Conservation (phyloP, 1,284 basidiomycete genomes). For the Amylostereum chailletii region DNA sequence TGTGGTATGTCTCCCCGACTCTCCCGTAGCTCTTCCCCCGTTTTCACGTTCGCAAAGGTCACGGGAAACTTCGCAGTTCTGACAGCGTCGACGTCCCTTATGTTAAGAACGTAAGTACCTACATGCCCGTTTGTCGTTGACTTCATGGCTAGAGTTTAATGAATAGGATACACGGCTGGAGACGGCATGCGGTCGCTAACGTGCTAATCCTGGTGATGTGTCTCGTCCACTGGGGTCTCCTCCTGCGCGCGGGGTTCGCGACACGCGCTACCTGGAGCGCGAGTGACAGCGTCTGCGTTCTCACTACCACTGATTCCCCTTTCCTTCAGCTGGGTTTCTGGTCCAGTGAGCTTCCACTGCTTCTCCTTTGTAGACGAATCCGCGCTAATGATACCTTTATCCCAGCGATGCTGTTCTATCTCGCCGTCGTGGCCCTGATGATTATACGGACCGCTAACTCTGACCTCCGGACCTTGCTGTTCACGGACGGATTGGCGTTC, state of each 20-base stretch:
- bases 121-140: neutral
- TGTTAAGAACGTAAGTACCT: slow-evolving; percentile 53
- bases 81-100: slow-evolving; percentile 56
- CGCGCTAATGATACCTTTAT: neutral
- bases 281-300: slow-evolving; percentile 30
- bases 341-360: slow-evolving; percentile 40
- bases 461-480: slow-evolving; percentile 54
- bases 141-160: neutral
- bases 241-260: slow-evolving; percentile 63
- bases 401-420: slow-evolving; percentile 60
- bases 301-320: slow-evolving; percentile 42
- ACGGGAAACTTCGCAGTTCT: slow-evolving; percentile 58
- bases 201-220: slow-evolving; percentile 44
- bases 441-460: slow-evolving; percentile 41
- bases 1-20: slow-evolving; percentile 32
- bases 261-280: slow-evolving; percentile 47
- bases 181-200: slow-evolving; percentile 41
- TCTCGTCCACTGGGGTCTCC: slow-evolving; percentile 54
- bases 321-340: slow-evolving; percentile 59
- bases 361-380: slow-evolving; percentile 1
- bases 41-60: slow-evolving; percentile 27
- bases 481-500: slow-evolving; percentile 62
- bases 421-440: slow-evolving; percentile 44
- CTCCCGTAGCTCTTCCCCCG: neutral
- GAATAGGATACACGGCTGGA: slow-evolving; percentile 59